Percentiles rank a stretch among this genome's conserved stretches.
Conservation (phyloP, 2,329 filamentous ascomycete species). For the Epichloe gansuensis region DNA sequence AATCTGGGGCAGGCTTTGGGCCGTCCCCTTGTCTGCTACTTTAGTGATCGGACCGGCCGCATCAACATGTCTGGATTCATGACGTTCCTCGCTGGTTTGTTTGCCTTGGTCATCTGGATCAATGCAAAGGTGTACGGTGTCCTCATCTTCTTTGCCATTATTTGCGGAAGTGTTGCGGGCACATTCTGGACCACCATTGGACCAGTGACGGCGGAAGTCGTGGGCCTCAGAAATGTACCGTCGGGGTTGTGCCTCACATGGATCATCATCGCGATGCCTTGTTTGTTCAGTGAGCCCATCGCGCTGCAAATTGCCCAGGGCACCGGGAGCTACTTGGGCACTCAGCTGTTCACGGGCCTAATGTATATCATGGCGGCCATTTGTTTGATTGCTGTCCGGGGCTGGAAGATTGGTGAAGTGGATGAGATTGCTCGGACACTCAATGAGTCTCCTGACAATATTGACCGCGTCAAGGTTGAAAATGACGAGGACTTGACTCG, state of each 20-base stretch:
- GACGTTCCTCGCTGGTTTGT: constrained; percentile 50
- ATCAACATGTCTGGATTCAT: constrained; percentile 58
- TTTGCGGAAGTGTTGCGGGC: constrained; percentile 59
- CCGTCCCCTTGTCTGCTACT: constrained; percentile 58
- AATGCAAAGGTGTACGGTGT: constrained; percentile 51
- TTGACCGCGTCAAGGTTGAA: constrained; percentile 19
- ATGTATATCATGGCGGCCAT: constrained; percentile 41
- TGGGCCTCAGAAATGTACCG: constrained; percentile 56
- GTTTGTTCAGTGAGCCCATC: constrained; percentile 55
- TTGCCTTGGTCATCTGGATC: constrained; percentile 61
- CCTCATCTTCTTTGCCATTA: constrained; percentile 56
- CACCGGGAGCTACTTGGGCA: constrained; percentile 35
- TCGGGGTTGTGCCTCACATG: constrained; percentile 57
- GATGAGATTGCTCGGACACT: constrained; percentile 19
- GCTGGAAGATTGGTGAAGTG: constrained; percentile 26
- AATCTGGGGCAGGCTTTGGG: constrained; percentile 57
- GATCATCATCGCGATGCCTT: constrained; percentile 57
- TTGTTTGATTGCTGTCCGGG: constrained; percentile 21
- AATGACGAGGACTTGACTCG: constrained; percentile 17
- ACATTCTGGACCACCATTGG: constrained; percentile 58
- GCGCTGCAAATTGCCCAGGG: constrained; percentile 39
- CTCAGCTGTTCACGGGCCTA: constrained; percentile 46
- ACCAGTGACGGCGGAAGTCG: constrained; percentile 60
- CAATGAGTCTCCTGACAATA: constrained; percentile 16
- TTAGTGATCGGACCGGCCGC: constrained; percentile 55